Evolutionary conservation across 495 filamentous ascomycete species (phyloP), one percentile per base, ranked within the genome.

Genomic region (Podospora comata): DNA sequence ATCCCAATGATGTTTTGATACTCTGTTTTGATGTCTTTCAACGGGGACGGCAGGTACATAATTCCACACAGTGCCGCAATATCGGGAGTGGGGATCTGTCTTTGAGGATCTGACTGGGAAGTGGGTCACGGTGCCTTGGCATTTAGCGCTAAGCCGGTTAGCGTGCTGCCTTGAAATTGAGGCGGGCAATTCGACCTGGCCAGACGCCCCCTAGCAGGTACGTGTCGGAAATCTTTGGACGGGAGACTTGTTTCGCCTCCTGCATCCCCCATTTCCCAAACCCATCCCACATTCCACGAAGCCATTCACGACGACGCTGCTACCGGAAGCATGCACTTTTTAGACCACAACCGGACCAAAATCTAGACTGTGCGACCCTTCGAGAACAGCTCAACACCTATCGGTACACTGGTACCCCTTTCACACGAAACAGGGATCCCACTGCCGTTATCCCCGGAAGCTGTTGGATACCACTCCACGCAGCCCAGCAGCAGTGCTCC

Each of bases 161-260:
- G 57, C 26, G 57, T 32, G 28, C 5, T 68, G 68, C 64, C 66
- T 73, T 63, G 63, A 64, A 70, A 62, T 64, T 60, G 62, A 67
- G 70, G 70, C 56, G 62, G 58, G 26, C 26, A 44, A 68, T 62
- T 65, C 54, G 68, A 53, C 71, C 48, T 26, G 65, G 57, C 62
- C 58, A 65, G 62, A 67, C 65, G 34, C 30, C 61, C 19, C 23
- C 65, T 34, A 26, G 39, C 28, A 54, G 60, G 26, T 57, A 67
- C 62, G 65, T 70, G 58, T 70, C 65, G 58, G 28, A 65, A 64
- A 70, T 54, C 59, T 56, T 32, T 67, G 68, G 44, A 30, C 6
- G 9, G 39, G 48, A 66, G 65, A 60, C 28, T 58, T 58, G 54
- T 65, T 28, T 68, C 67, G 73, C 71, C 73, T 71, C 73, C 68